Percentiles rank a stretch among this genome's conserved stretches.
Evolutionary conservation across 202 grass and related monocot genomes (phyloP).

Genomic region (Carex arenaria): DNA sequence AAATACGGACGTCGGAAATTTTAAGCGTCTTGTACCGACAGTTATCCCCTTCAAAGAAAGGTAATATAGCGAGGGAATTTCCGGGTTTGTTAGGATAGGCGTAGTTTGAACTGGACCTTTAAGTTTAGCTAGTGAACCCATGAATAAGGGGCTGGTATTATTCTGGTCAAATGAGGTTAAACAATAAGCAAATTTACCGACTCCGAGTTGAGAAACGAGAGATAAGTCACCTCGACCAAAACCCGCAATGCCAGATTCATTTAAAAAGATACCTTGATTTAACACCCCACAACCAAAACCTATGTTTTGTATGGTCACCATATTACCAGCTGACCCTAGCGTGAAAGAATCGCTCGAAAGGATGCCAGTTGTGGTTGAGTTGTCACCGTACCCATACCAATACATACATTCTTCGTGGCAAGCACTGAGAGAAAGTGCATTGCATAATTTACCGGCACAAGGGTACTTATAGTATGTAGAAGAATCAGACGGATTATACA

Average conservation of each 20-base stretch:
- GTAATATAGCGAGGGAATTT: slow-evolving; percentile 58
- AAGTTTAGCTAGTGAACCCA: slow-evolving; percentile 40
- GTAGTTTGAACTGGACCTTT: slow-evolving; percentile 26
- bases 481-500: slow-evolving; percentile 22
- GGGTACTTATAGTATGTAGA: slow-evolving; percentile 23
- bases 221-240: slow-evolving; percentile 51
- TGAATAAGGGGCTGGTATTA: slow-evolving; percentile 50
- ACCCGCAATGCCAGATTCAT: slow-evolving; percentile 72
- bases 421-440: slow-evolving; percentile 1
- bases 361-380: slow-evolving; percentile 38
- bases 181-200: slow-evolving; percentile 65
- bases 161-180: slow-evolving; percentile 59
- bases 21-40: slow-evolving; percentile 36
- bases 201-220: slow-evolving; percentile 57
- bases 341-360: slow-evolving; percentile 58
- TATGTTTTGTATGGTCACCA: background rate
- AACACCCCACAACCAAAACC: slow-evolving; percentile 59
- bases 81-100: slow-evolving; percentile 36
- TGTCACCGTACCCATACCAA: slow-evolving; percentile 56
- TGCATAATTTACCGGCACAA: slow-evolving; percentile 17
- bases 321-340: slow-evolving; percentile 17
- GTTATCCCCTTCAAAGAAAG: slow-evolving; percentile 40
- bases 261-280: slow-evolving; percentile 55
- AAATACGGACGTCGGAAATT: slow-evolving; percentile 25
- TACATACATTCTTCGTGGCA: slow-evolving; percentile 44